Evolutionary conservation across 1,284 basidiomycete genomes (phyloP), one percentile per base, ranked within the genome.

Genomic region (Somion occarium): DNA sequence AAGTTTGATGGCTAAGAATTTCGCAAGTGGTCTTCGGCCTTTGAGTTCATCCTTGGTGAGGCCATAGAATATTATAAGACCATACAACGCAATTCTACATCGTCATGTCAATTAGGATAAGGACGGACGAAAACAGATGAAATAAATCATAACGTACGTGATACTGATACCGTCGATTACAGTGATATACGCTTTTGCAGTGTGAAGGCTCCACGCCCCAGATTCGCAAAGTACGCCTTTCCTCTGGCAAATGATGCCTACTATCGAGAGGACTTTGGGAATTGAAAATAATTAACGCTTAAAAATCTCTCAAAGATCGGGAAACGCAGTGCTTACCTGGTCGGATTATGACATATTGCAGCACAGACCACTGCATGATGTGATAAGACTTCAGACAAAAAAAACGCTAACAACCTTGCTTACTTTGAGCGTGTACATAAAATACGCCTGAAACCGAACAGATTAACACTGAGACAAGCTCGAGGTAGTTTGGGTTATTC

Each of bases 401-500:
- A n/a, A n/a, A n/a, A n/a, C n/a, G n/a, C n/a, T 7, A 34, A 15
- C 7, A 34, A 34, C 30, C 7, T 34, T 7, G 19, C 69, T 38
- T 59, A 88, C 85, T 71, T 91, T 92, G 61, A 93, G 68, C 0
- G 90, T 86, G 64, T 92, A 87, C 83, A 93, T 87, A 65, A 94
- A 94, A 68, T 94, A 92, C 0, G 86, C 75, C 82, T 85, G 53
- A 2, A 22, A 34, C 13, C 11, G 13, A 23, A 46, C 23, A 24
- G 24, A 20, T 42, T 9, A n/a, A 15, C 7, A 34, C 15, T 5
- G 22, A 27, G 30, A 38, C 19, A 50, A 39, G 38, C 26, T 11
- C 18, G 34, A 49, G 11, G 9, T 22, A 48, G 20, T n/a, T n/a
- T n/a, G n/a, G n/a, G n/a, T n/a, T n/a, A 39, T n/a, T 42, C 49